phyloP scores from a whole-genome alignment of 2,329 filamentous ascomycete genomes.

The Neonectria magnoliae region DNA sequence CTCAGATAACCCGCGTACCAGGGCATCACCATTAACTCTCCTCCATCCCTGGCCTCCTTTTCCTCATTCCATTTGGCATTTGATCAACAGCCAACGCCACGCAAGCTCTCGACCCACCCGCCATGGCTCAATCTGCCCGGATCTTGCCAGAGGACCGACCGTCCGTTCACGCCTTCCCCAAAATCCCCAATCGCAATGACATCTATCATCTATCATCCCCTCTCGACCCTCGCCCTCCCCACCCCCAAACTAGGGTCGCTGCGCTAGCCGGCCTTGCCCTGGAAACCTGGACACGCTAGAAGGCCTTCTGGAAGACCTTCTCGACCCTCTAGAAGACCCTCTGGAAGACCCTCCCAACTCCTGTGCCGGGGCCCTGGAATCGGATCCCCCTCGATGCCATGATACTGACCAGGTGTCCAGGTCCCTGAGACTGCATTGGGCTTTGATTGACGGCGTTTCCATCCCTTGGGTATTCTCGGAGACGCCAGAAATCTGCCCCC shows the following conservation, averaged over 20 bases:
- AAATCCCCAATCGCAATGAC: constrained; percentile 25
- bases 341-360: constrained; percentile 42
- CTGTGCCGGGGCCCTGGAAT: constrained; percentile 38
- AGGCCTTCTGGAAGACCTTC: constrained; percentile 42
- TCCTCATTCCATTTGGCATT: constrained; percentile 19
- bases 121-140: constrained; percentile 31
- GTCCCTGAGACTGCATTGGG: constrained; percentile 32
- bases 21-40: background rate
- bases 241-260: constrained; percentile 31
- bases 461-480: constrained; percentile 24
- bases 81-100: constrained; percentile 22
- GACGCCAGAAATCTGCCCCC: constrained; percentile 4
- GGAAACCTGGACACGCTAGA: constrained; percentile 36
- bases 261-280: constrained; percentile 34
- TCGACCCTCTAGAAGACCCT: constrained; percentile 41
- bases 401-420: constrained; percentile 31
- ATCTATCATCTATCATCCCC: constrained; percentile 29
- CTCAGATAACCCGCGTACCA: background rate
- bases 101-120: constrained; percentile 35
- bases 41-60: constrained; percentile 12
- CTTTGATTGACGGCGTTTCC: constrained; percentile 20
- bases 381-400: constrained; percentile 36
- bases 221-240: constrained; percentile 29
- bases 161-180: constrained; percentile 29
- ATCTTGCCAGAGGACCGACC: constrained; percentile 25